phyloP scores from a whole-genome alignment of 1,284 basidiomycete genomes.

The Tilletia setariae region DNA sequence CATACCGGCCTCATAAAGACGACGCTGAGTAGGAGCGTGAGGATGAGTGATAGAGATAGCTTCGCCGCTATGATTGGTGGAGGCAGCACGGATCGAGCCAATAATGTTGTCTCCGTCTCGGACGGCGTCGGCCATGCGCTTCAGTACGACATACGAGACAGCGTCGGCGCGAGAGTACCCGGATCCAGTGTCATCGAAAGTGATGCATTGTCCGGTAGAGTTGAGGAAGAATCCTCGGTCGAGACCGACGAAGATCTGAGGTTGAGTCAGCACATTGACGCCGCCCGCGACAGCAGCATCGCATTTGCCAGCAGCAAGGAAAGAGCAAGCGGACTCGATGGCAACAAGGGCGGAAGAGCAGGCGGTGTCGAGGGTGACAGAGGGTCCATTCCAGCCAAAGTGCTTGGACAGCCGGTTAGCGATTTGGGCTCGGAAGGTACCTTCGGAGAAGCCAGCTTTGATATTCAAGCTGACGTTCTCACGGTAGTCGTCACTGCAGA shows the following conservation, averaged over 20 bases:
- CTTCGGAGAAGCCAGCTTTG: not conserved
- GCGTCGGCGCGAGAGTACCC: constrained; percentile 38
- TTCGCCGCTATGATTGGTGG: constrained; percentile 36
- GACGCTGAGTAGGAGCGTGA: constrained; percentile 29
- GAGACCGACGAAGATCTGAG: constrained; percentile 37
- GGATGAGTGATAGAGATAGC: constrained; percentile 39
- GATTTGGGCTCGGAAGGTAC: not conserved
- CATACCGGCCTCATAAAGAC: constrained; percentile 31
- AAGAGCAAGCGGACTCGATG: constrained; percentile 33
- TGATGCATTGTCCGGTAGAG: constrained; percentile 35
- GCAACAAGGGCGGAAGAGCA: constrained; percentile 37
- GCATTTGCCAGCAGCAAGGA: constrained; percentile 24
- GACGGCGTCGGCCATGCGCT: constrained; percentile 31
- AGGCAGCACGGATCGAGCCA: constrained; percentile 30
- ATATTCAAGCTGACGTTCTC: not conserved
- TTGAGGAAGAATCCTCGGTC: constrained; percentile 39
- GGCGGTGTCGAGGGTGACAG: constrained; percentile 35
- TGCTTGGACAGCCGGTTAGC: not conserved
- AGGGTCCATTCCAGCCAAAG: constrained; percentile 32
- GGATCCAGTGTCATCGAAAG: constrained; percentile 31
- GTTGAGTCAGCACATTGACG: constrained; percentile 36
- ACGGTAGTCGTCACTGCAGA: not conserved
- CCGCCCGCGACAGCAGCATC: constrained; percentile 31
- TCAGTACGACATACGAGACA: constrained; percentile 31
- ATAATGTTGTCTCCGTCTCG: constrained; percentile 32